Conservation (phyloP, 768 basidiomycete genomes). For the Mycena olivaceomarginata region DNA sequence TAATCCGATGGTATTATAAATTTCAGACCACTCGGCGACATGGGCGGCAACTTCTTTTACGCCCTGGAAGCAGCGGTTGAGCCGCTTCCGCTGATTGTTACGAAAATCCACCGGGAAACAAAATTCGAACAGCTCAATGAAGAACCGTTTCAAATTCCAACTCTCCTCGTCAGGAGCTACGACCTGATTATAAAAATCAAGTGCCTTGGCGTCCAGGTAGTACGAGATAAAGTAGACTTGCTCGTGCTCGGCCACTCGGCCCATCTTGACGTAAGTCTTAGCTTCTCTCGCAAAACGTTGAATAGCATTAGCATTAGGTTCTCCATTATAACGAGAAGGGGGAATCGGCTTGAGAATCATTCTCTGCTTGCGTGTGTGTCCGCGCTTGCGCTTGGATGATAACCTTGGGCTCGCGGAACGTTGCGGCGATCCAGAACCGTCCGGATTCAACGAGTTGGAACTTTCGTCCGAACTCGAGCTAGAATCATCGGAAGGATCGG, state of each 20-base stretch:
- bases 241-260: conserved; percentile 27
- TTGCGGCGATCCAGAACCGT: neutral
- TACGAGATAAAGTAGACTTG: conserved; percentile 47
- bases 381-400: neutral
- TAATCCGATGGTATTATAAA: no score
- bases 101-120: conserved; percentile 57
- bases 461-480: conserved; percentile 7
- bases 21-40: no score
- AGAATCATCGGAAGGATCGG: conserved; percentile 22
- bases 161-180: conserved; percentile 40
- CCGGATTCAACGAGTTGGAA: neutral
- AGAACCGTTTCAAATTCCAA: no score
- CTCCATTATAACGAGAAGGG: conserved; percentile 50
- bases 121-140: conserved; percentile 57
- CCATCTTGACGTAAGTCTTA: conserved; percentile 46
- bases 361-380: neutral
- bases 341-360: conserved; percentile 48
- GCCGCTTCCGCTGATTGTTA: neutral
- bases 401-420: neutral
- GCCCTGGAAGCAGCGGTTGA: neutral
- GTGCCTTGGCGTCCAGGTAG: conserved; percentile 54
- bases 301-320: conserved; percentile 43
- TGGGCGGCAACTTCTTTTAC: no score
- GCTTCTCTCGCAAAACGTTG: conserved; percentile 51
- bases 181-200: conserved; percentile 50